Conservation (phyloP, 805 yeast species). For the Ogataea nitratoaversa region DNA sequence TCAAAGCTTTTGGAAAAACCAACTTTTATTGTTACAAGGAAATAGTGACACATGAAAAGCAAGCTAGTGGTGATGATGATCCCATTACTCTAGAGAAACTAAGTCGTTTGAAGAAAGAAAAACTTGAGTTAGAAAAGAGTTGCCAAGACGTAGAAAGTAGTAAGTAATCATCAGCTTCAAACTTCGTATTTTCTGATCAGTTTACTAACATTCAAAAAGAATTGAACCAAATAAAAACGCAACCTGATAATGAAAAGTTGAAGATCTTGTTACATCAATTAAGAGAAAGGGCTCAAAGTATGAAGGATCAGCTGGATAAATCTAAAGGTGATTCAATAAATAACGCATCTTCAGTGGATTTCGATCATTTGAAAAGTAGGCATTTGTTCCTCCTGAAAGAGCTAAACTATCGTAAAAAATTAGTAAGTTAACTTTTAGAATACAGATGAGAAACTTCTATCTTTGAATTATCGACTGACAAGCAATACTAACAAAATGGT, state of each 20-base stretch:
- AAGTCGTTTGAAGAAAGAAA: constrained; percentile 1
- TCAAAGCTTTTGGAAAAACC: constrained; percentile 42
- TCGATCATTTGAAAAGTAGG: neutral
- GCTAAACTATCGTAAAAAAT: neutral
- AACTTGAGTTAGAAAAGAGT: neutral
- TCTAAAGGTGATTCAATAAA: neutral
- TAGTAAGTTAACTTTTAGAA: no score
- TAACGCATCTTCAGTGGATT: neutral
- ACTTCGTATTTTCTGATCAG: no score
- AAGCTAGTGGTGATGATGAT: constrained; percentile 4
- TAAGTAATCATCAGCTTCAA: neutral
- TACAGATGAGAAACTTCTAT: no score
- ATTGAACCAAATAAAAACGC: no score
- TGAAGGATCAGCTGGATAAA: neutral
- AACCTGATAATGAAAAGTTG: neutral
- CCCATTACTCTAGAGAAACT: constrained; percentile 4
- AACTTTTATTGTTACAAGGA: constrained; percentile 40
- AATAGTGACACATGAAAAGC: constrained; percentile 3
- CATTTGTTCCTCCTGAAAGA: neutral
- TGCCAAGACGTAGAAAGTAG: constrained; percentile 4
- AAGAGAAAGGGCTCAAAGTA: neutral
- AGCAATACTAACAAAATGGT: neutral
- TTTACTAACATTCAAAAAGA: no score
- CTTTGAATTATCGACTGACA: no score
- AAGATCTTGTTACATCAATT: neutral